A percentile compares a stretch with the other conserved stretches of the same genome.
Evolutionary conservation across 2,329 filamentous ascomycete species (phyloP).

Genomic region (Pseudocercospora fijiensis): DNA sequence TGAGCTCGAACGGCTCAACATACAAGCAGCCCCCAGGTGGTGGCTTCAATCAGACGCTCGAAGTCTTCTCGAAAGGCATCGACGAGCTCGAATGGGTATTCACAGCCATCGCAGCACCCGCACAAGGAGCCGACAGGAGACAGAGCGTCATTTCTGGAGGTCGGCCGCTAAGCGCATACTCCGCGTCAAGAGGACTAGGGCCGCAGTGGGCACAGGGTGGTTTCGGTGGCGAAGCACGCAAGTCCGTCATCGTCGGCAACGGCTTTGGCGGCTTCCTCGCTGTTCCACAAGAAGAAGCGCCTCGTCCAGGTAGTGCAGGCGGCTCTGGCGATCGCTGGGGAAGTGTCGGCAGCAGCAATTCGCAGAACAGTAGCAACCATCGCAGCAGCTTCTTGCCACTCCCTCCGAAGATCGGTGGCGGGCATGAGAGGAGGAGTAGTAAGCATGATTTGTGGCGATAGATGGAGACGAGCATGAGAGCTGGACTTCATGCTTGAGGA

Average conservation of each 20-base stretch:
- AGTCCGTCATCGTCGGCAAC: constrained; percentile 65
- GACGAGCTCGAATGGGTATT: constrained; percentile 69
- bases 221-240: constrained; percentile 56
- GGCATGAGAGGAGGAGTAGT: constrained; percentile 34
- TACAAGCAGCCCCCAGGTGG: constrained; percentile 20
- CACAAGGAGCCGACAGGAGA: constrained; percentile 41
- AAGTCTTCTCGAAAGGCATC: constrained; percentile 65
- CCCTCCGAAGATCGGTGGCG: constrained; percentile 33
- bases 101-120: constrained; percentile 56
- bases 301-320: constrained; percentile 35
- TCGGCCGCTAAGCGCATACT: constrained; percentile 48
- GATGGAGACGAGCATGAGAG: constrained; percentile 5
- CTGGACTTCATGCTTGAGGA: constrained; percentile 14
- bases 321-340: constrained; percentile 24
- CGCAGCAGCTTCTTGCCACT: constrained; percentile 32
- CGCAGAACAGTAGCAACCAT: constrained; percentile 10
- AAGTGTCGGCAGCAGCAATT: constrained; percentile 12
- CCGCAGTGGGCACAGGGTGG: constrained; percentile 53
- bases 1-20: constrained; percentile 17
- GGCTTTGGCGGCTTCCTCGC: constrained; percentile 66
- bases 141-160: constrained; percentile 35
- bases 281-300: constrained; percentile 55
- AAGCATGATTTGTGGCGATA: constrained; percentile 39
- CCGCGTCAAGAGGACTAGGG: constrained; percentile 49
- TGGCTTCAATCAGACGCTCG: constrained; percentile 56